Conservation (phyloP, 306 rosid species). For the Vigna hirtella region DNA sequence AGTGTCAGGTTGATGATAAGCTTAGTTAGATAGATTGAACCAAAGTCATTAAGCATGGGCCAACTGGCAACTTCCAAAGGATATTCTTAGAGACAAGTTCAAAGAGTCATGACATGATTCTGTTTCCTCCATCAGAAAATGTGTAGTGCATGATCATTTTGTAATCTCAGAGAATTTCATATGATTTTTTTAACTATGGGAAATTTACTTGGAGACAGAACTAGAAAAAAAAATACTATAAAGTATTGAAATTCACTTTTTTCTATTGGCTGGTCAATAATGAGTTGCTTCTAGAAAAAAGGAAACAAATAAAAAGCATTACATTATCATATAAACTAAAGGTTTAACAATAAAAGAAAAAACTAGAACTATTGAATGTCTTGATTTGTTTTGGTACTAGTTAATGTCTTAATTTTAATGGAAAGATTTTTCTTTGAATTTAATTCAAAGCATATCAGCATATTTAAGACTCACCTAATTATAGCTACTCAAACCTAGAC, state of each 20-base stretch:
- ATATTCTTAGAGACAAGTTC: neutral
- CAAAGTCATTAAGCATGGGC: slow-evolving; percentile 2
- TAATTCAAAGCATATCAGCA: neutral
- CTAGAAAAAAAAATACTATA: neutral
- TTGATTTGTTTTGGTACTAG: neutral
- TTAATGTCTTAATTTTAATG: neutral
- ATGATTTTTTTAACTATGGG: neutral
- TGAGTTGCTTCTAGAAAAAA: neutral
- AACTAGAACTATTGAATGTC: neutral
- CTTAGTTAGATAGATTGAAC: neutral
- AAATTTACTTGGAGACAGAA: neutral
- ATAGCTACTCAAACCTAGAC: neutral
- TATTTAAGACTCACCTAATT: slow-evolving; percentile 1
- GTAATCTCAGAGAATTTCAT: neutral
- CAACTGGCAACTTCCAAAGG: slow-evolving; percentile 26
- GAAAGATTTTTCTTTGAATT: neutral
- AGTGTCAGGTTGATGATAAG: slow-evolving; percentile 1
- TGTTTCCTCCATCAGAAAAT: neutral
- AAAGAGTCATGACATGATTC: neutral
- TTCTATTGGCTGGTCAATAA: neutral
- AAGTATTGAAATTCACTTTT: neutral
- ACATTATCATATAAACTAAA: neutral
- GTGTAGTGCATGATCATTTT: neutral
- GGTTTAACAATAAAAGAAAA: neutral
- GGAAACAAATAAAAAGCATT: neutral